Percentiles rank a stretch among this genome's conserved stretches.
Evolutionary conservation across 2,329 filamentous ascomycete genomes (phyloP).

Genomic region (Ophiostoma pallidulum): DNA sequence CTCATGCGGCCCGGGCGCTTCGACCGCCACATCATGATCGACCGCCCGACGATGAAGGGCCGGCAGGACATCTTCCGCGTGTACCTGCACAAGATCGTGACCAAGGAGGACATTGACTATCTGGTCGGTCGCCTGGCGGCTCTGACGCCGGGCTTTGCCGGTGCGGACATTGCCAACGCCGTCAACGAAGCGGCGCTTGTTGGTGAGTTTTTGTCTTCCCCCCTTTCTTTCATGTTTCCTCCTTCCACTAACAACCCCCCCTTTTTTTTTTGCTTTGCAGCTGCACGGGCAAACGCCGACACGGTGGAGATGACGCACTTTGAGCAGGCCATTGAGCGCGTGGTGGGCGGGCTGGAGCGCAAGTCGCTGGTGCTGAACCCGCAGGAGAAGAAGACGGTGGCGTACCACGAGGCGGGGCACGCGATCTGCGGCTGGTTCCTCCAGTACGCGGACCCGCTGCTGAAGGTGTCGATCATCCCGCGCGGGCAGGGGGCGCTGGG

Average conservation of each 20-base stretch:
- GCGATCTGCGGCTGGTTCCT: constrained; percentile 99
- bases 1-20: constrained; percentile 95
- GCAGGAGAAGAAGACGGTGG: constrained; percentile 67
- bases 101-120: constrained; percentile 78
- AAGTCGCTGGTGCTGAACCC: constrained; percentile 91
- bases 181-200: constrained; percentile 96
- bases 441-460: constrained; percentile 86
- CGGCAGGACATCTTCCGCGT: constrained; percentile 94
- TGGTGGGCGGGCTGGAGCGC: constrained; percentile 93
- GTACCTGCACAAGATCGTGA: constrained; percentile 89
- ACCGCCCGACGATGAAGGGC: constrained; percentile 92
- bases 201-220: constrained; percentile 48
- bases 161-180: constrained; percentile 96
- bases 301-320: constrained; percentile 85
- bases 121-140: constrained; percentile 82
- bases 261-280: constrained; percentile 38
- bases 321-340: constrained; percentile 94
- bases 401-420: constrained; percentile 71
- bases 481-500: constrained; percentile 88
- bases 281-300: constrained; percentile 72
- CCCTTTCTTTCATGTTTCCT: background rate
- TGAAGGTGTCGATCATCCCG: constrained; percentile 98
- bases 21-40: constrained; percentile 91
- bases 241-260: constrained; percentile 4
- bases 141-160: constrained; percentile 90